A percentile compares a stretch with the other conserved stretches of the same genome.
phyloP scores from a whole-genome alignment of 176 grass and related monocot species.

The Oryza glaberrima region DNA sequence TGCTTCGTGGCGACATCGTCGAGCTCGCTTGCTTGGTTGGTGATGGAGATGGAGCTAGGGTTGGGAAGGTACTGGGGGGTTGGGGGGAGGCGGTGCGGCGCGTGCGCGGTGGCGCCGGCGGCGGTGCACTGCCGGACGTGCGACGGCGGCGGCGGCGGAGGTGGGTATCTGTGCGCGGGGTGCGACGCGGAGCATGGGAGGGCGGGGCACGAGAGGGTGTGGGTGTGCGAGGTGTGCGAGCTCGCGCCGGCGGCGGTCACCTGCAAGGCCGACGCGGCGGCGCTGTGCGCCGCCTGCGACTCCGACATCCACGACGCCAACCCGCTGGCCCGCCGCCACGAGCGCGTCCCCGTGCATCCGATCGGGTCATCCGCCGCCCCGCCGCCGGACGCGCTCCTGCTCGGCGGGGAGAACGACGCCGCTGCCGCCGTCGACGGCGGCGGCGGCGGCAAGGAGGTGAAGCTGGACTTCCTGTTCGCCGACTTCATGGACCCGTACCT shows the following conservation, averaged over 20 bases:
- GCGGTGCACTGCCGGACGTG: conserved; percentile 48
- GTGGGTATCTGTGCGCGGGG: conserved; percentile 36
- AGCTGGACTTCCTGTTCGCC: conserved; percentile 56
- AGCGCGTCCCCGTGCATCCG: conserved; percentile 63
- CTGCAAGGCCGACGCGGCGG: conserved; percentile 83
- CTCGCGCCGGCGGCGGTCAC: conserved; percentile 71
- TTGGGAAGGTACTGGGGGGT: conserved; percentile 46
- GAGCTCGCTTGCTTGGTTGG: background rate
- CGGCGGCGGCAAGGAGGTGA: conserved; percentile 17
- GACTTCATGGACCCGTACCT: conserved; percentile 67
- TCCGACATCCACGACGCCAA: conserved; percentile 66
- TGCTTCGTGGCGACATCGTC: background rate
- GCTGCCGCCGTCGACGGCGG: background rate
- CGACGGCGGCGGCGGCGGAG: background rate
- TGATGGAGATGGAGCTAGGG: conserved; percentile 8
- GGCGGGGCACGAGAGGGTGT: conserved; percentile 56
- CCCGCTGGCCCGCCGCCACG: conserved; percentile 80
- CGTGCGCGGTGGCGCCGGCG: conserved; percentile 39
- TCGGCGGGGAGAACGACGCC: conserved; percentile 6
- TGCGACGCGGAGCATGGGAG: conserved; percentile 44
- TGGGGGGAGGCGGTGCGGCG: conserved; percentile 34
- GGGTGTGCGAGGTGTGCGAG: conserved; percentile 92
- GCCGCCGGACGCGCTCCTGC: background rate
- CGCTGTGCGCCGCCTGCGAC: conserved; percentile 57
- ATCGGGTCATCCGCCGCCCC: background rate